These are phyloP conservation scores for Plasmodium billcollinsi DNA, from an alignment of 169 alveolate species.

Conservation along the genomic window DNA sequence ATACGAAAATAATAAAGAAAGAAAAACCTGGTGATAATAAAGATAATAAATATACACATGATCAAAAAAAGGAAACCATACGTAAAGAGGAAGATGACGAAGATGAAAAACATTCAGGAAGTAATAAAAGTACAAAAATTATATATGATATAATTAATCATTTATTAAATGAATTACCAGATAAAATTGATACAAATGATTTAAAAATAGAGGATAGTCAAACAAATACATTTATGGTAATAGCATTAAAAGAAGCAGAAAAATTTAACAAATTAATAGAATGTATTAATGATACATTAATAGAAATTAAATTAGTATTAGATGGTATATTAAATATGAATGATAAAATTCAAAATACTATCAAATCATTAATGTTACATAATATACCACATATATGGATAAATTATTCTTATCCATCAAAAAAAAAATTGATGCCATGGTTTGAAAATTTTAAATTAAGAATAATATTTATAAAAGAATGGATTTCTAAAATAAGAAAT, in stretches of 20 bases:
- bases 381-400: conserved; percentile 71
- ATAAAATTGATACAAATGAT: conserved; percentile 80
- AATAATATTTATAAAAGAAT: conserved; percentile 69
- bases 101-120: conserved; percentile 82
- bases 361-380: conserved; percentile 54
- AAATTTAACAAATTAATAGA: conserved; percentile 54
- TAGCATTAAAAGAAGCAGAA: conserved; percentile 69
- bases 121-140: conserved; percentile 87
- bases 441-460: conserved; percentile 67
- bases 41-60: not conserved
- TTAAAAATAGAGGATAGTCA: conserved; percentile 78
- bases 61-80: not conserved
- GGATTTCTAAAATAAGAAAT: conserved; percentile 58
- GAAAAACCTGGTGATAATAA: not conserved
- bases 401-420: conserved; percentile 59
- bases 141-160: conserved; percentile 88
- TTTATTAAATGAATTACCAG: conserved; percentile 89
- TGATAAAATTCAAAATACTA: conserved; percentile 54
- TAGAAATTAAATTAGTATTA: conserved; percentile 54
- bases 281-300: conserved; percentile 57
- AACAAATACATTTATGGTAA: conserved; percentile 77
- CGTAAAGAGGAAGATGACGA: conserved; percentile 49
- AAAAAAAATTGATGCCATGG: conserved; percentile 72
- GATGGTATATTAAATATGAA: conserved; percentile 64
- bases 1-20: not conserved